Evolutionary conservation across 768 basidiomycete genomes (phyloP).

Genomic region (Macrolepiota dolichaula): DNA sequence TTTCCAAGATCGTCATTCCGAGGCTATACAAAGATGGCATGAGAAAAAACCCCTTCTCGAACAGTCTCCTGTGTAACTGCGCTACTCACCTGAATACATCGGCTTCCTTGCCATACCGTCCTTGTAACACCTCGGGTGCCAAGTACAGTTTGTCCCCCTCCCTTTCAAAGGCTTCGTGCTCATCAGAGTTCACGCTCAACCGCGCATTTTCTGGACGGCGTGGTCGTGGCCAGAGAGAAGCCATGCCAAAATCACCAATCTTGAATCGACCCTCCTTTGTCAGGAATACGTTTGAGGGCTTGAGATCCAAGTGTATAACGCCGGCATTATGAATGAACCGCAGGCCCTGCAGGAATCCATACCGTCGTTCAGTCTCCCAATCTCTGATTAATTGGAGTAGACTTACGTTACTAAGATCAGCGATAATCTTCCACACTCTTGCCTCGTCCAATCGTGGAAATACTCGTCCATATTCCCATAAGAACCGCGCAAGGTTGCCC

Average conservation of each 20-base stretch:
- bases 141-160: conserved; percentile 98
- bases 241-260: conserved; percentile 99
- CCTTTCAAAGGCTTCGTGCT: conserved; percentile 69
- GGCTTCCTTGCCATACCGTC: conserved; percentile 87
- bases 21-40: conserved; percentile 56
- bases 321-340: conserved; percentile 85
- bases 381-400: conserved; percentile 26
- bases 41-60: conserved; percentile 27
- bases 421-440: conserved; percentile 93
- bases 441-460: conserved; percentile 88
- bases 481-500: conserved; percentile 87
- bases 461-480: conserved; percentile 85
- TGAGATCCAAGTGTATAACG: conserved; percentile 93
- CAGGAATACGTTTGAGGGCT: conserved; percentile 96
- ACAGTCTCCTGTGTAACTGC: conserved; percentile 28
- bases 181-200: conserved; percentile 18
- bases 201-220: conserved; percentile 10
- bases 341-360: conserved; percentile 55
- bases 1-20: conserved; percentile 94
- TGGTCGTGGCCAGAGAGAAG: conserved; percentile 84
- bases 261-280: conserved; percentile 85
- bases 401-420: conserved; percentile 86
- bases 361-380: conserved; percentile 8
- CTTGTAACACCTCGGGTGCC: conserved; percentile 93
- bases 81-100: conserved; percentile 90